A percentile compares a stretch with the other conserved stretches of the same genome.
Conservation (phyloP, 2,329 filamentous ascomycete genomes). For the Phoma sp. region DNA sequence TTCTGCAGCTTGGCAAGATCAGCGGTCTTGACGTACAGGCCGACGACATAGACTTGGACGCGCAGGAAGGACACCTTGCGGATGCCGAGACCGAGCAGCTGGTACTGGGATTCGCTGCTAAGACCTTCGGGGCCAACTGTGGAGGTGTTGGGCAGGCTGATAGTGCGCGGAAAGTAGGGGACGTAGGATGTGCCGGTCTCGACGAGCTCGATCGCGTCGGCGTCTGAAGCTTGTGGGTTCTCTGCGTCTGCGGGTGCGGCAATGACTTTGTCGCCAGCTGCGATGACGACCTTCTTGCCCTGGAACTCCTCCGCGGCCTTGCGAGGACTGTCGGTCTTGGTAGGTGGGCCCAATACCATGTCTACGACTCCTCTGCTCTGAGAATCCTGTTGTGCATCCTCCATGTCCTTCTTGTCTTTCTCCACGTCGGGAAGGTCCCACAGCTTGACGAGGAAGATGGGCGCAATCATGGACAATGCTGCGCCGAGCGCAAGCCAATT, state of each 20-base stretch:
- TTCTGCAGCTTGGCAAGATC: constrained; percentile 83
- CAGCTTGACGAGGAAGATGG: constrained; percentile 42
- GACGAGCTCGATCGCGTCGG: constrained; percentile 73
- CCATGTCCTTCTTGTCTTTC: constrained; percentile 28
- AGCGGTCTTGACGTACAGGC: constrained; percentile 84
- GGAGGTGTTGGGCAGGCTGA: constrained; percentile 64
- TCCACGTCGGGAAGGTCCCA: constrained; percentile 40
- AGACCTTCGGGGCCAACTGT: constrained; percentile 30
- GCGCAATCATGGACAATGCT: constrained; percentile 45
- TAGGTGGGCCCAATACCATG: constrained; percentile 32
- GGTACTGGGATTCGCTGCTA: constrained; percentile 68
- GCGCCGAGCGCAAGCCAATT: constrained; percentile 46
- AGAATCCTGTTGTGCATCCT: background rate
- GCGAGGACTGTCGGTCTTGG: constrained; percentile 37
- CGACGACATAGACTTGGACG: constrained; percentile 94
- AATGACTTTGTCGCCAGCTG: constrained; percentile 67
- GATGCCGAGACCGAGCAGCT: constrained; percentile 84
- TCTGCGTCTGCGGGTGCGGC: constrained; percentile 47
- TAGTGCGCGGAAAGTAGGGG: constrained; percentile 75
- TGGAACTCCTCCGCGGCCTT: constrained; percentile 52
- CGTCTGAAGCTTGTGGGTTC: constrained; percentile 40
- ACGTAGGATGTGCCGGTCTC: constrained; percentile 82
- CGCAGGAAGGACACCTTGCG: constrained; percentile 87
- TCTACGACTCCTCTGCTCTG: constrained; percentile 33
- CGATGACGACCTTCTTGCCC: constrained; percentile 63